Percentiles rank a stretch among this genome's conserved stretches.
phyloP scores from a whole-genome alignment of 2,329 filamentous ascomycete genomes.

The Phialophora macrospora region DNA sequence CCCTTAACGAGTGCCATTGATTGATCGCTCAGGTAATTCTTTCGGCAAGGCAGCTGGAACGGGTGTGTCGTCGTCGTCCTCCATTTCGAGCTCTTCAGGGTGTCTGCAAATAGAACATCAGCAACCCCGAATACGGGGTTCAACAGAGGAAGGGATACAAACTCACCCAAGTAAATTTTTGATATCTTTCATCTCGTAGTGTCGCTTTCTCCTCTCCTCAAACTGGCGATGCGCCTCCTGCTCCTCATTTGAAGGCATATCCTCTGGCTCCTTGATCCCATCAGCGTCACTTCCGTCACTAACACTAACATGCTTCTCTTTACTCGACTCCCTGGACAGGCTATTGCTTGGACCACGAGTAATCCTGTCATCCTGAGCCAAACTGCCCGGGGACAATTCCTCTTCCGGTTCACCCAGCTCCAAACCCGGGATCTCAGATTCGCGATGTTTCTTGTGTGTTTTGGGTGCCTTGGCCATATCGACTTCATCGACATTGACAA shows the following conservation, averaged over 20 bases:
- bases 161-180: constrained; percentile 79
- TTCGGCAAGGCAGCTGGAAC: constrained; percentile 44
- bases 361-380: constrained; percentile 51
- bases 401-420: constrained; percentile 93
- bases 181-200: constrained; percentile 98
- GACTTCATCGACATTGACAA: constrained; percentile 61
- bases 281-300: constrained; percentile 60
- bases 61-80: constrained; percentile 63
- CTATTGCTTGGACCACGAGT: constrained; percentile 45
- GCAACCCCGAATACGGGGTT: neutral
- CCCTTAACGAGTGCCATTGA: constrained; percentile 41
- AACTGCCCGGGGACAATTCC: constrained; percentile 57
- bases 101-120: constrained; percentile 50
- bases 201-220: constrained; percentile 88
- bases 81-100: constrained; percentile 68
- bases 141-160: neutral
- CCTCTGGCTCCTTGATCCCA: constrained; percentile 52
- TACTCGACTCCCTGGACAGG: constrained; percentile 46
- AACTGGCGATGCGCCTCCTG: constrained; percentile 90
- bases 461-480: constrained; percentile 57
- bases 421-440: constrained; percentile 87
- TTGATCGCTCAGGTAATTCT: constrained; percentile 47
- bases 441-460: constrained; percentile 52
- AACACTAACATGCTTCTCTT: constrained; percentile 81
- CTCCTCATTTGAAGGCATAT: constrained; percentile 71